A percentile compares a stretch with the other conserved stretches of the same genome.
Evolutionary conservation across 495 filamentous ascomycete genomes (phyloP).

Genomic region (Podospora australis): DNA sequence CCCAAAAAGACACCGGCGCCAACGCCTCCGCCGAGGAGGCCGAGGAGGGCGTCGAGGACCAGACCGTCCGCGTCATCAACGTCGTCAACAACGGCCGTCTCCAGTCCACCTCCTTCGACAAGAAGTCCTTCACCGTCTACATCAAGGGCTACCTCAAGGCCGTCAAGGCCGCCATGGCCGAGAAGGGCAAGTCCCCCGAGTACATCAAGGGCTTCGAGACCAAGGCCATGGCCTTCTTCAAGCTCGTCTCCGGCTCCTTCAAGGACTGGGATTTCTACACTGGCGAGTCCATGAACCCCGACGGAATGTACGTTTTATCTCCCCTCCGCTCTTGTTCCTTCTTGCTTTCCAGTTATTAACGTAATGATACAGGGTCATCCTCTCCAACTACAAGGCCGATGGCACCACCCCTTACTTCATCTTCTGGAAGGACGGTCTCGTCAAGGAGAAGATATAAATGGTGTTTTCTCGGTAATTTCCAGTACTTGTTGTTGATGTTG

Average conservation of each 20-base stretch:
- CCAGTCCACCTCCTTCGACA: slow-evolving; percentile 68
- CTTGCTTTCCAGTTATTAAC: not conserved
- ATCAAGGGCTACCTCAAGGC: slow-evolving; percentile 91
- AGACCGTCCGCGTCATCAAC: slow-evolving; percentile 77
- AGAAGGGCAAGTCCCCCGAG: slow-evolving; percentile 51
- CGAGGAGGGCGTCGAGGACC: slow-evolving; percentile 66
- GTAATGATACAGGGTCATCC: slow-evolving; percentile 59
- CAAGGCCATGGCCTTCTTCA: slow-evolving; percentile 59
- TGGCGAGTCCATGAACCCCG: slow-evolving; percentile 82
- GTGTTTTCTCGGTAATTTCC: not conserved
- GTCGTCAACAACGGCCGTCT: slow-evolving; percentile 90
- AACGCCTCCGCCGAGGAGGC: slow-evolving; percentile 93
- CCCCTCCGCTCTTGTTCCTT: not conserved
- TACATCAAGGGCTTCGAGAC: slow-evolving; percentile 71
- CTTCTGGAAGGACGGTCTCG: slow-evolving; percentile 94
- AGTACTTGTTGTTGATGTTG: not conserved
- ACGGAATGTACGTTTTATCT: slow-evolving; percentile 66
- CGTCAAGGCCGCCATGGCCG: slow-evolving; percentile 63
- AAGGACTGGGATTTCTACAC: slow-evolving; percentile 93
- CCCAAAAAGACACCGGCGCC: slow-evolving; percentile 73
- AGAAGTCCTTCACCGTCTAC: slow-evolving; percentile 71
- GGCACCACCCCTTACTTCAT: slow-evolving; percentile 83
- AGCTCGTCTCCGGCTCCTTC: slow-evolving; percentile 80
- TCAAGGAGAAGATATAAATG: slow-evolving; percentile 82
- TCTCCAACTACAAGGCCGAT: slow-evolving; percentile 96